phyloP scores from a whole-genome alignment of 2,329 filamentous ascomycete species.

The Anthostomella pinea region DNA sequence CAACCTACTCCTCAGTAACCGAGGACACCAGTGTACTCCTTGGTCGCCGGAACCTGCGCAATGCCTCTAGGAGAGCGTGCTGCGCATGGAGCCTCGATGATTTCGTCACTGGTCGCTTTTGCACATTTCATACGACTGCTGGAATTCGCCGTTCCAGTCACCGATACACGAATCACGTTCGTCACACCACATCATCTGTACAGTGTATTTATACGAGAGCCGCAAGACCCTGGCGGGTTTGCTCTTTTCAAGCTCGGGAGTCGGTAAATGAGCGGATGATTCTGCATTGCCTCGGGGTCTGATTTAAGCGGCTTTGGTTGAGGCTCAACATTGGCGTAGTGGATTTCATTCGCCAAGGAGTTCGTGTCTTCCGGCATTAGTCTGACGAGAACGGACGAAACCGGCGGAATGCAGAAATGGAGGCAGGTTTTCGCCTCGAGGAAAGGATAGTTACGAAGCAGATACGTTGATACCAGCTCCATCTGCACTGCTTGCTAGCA shows the following conservation, averaged over 20 bases:
- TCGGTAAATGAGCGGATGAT: slow-evolving; percentile 23
- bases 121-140: neutral
- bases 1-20: slow-evolving; percentile 22
- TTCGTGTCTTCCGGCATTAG: slow-evolving; percentile 25
- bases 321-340: slow-evolving; percentile 28
- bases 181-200: slow-evolving; percentile 8
- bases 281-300: slow-evolving; percentile 22
- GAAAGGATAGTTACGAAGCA: slow-evolving; percentile 7
- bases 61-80: too few species aligned
- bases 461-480: neutral
- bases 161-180: neutral
- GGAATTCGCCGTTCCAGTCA: neutral
- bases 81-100: too few species aligned
- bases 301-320: slow-evolving; percentile 18
- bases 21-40: too few species aligned
- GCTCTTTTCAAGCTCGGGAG: slow-evolving; percentile 22
- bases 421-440: slow-evolving; percentile 10
- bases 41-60: too few species aligned
- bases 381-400: slow-evolving; percentile 16
- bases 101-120: too few species aligned
- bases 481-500: slow-evolving; percentile 3
- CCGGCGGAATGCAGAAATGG: slow-evolving; percentile 12
- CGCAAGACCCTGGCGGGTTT: slow-evolving; percentile 21
- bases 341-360: slow-evolving; percentile 24
- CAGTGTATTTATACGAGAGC: slow-evolving; percentile 27